These are phyloP conservation scores for Fagopyrum homotropicum DNA, from an alignment of 148 eudicot species.

Conservation along the genomic window DNA sequence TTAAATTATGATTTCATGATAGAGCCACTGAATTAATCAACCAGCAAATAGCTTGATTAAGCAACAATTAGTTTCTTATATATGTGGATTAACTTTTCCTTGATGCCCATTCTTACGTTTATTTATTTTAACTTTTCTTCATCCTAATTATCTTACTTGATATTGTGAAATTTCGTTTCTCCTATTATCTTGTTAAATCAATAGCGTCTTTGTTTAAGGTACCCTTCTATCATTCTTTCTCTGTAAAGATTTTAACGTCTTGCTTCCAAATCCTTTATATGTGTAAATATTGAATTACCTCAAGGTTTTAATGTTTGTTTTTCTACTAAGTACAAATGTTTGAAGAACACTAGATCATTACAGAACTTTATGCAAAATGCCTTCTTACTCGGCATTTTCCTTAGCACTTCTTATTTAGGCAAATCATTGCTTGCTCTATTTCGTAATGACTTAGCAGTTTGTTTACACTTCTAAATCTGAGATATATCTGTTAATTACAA, in stretches of 20 bases:
- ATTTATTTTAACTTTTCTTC: too few species aligned
- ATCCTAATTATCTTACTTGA: too few species aligned
- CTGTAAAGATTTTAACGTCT: neutral
- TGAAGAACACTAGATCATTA: neutral
- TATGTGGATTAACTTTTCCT: too few species aligned
- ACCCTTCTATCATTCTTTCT: neutral
- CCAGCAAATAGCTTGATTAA: too few species aligned
- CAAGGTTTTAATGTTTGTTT: neutral
- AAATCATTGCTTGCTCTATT: neutral
- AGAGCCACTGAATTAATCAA: too few species aligned
- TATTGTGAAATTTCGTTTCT: neutral
- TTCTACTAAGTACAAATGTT: neutral
- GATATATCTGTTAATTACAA: neutral
- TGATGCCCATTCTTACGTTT: too few species aligned
- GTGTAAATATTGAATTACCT: neutral
- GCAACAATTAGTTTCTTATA: too few species aligned
- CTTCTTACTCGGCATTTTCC: neutral
- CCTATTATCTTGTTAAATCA: neutral
- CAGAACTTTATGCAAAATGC: neutral
- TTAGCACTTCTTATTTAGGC: neutral
- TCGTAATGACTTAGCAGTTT: neutral
- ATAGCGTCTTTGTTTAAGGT: slow-evolving; percentile 55
- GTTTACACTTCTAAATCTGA: neutral
- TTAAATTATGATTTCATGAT: too few species aligned
- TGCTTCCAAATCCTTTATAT: neutral